Evolutionary conservation across 148 eudicot species (phyloP).

Genomic region (Rhododendron vialii): DNA sequence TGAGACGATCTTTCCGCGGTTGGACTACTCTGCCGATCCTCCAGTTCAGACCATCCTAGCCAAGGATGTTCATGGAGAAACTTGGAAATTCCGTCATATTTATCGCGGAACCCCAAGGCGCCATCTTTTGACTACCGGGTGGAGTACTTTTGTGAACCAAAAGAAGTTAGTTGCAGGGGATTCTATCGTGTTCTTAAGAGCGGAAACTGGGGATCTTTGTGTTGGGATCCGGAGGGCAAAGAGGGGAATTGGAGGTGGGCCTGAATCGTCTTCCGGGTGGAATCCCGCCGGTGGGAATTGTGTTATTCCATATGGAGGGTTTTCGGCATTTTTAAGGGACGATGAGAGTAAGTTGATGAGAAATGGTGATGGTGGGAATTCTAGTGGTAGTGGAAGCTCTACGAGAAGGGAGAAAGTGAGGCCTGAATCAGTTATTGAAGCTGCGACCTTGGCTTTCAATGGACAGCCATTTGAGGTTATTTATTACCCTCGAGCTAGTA

Average conservation of each 20-base stretch:
- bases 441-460: constrained; percentile 51
- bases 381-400: constrained; percentile 14
- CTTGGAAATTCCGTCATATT: constrained; percentile 89
- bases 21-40: constrained; percentile 82
- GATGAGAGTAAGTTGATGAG: constrained; percentile 42
- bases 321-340: constrained; percentile 60
- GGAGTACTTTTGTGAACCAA: constrained; percentile 95
- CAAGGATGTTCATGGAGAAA: constrained; percentile 90
- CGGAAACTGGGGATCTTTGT: constrained; percentile 83
- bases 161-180: constrained; percentile 94
- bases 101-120: constrained; percentile 92
- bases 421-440: constrained; percentile 63
- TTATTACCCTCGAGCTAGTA: constrained; percentile 91
- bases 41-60: constrained; percentile 88
- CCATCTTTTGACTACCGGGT: constrained; percentile 87
- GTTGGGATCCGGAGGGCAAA: constrained; percentile 86
- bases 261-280: constrained; percentile 67
- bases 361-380: constrained; percentile 36
- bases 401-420: constrained; percentile 48
- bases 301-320: constrained; percentile 48
- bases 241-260: constrained; percentile 62
- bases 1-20: constrained; percentile 81
- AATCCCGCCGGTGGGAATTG: constrained; percentile 40
- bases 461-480: constrained; percentile 76
- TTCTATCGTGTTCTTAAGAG: constrained; percentile 84